Evolutionary conservation across 2,329 filamentous ascomycete genomes (phyloP).

Genomic region (Aspergillus eucalypticola): DNA sequence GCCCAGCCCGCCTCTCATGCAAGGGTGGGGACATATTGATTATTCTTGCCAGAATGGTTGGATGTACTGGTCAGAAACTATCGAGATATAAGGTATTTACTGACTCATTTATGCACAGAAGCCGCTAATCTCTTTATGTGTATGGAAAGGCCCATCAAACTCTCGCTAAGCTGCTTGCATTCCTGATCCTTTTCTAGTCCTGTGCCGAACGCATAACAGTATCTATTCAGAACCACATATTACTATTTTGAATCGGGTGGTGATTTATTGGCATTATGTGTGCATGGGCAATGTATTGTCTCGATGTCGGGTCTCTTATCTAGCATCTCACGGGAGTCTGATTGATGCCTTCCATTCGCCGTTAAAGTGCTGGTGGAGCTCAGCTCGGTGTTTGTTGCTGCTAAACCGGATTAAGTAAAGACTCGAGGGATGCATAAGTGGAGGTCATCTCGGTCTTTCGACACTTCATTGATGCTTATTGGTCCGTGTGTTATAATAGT

Average conservation of each 20-base stretch:
- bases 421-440: not conserved
- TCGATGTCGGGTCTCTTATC: not conserved
- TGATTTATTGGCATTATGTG: not conserved
- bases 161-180: not conserved
- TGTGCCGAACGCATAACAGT: not conserved
- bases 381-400: not conserved
- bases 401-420: not conserved
- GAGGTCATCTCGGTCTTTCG: not conserved
- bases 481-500: not conserved
- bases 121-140: not conserved
- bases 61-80: not conserved
- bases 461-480: not conserved
- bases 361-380: not conserved
- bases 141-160: not conserved
- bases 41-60: not conserved
- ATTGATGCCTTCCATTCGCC: not conserved
- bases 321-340: not conserved
- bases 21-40: not conserved
- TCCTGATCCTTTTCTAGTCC: not conserved
- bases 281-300: not conserved
- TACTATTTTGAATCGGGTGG: not conserved
- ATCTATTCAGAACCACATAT: too few species aligned
- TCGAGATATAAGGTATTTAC: not conserved
- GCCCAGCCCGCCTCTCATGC: not conserved
- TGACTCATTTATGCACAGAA: not conserved